phyloP scores from a whole-genome alignment of 129 eudicot genomes.

The Artemisia argyi region DNA sequence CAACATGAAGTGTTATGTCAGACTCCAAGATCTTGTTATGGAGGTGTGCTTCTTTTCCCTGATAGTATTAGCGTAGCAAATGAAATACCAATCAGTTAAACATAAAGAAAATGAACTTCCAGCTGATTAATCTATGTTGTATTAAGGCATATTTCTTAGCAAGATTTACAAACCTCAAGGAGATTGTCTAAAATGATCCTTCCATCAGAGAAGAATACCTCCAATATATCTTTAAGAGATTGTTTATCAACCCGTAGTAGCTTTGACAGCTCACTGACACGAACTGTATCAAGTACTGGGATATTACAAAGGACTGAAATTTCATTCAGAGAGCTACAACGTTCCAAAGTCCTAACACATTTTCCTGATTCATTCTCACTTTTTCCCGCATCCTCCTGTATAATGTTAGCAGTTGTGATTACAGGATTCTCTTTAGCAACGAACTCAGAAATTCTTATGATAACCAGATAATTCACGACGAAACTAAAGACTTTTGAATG shows the following conservation, averaged over 20 bases:
- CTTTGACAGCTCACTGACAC: slow-evolving; percentile 50
- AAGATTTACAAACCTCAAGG: slow-evolving; percentile 44
- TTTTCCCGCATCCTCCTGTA: slow-evolving; percentile 54
- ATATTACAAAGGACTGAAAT: slow-evolving; percentile 62
- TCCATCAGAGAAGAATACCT: slow-evolving; percentile 57
- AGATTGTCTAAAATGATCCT: slow-evolving; percentile 54
- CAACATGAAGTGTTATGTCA: slow-evolving; percentile 48
- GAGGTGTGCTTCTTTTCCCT: slow-evolving; percentile 51
- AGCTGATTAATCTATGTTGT: no score
- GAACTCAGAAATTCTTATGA: no score
- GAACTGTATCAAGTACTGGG: slow-evolving; percentile 52
- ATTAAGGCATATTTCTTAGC: no score
- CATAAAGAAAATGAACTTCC: not conserved
- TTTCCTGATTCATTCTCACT: slow-evolving; percentile 24
- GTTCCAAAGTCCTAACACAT: slow-evolving; percentile 19
- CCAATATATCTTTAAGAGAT: slow-evolving; percentile 41
- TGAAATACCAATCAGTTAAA: not conserved
- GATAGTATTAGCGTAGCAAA: slow-evolving; percentile 2
- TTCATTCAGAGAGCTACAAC: slow-evolving; percentile 53
- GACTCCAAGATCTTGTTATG: slow-evolving; percentile 53
- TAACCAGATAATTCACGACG: no score
- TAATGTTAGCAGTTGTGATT: not conserved
- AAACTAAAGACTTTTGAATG: no score
- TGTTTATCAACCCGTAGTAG: slow-evolving; percentile 62
- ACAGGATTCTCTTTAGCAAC: no score